phyloP scores from a whole-genome alignment of 2,329 filamentous ascomycete genomes.

The Diaporthe amygdali region DNA sequence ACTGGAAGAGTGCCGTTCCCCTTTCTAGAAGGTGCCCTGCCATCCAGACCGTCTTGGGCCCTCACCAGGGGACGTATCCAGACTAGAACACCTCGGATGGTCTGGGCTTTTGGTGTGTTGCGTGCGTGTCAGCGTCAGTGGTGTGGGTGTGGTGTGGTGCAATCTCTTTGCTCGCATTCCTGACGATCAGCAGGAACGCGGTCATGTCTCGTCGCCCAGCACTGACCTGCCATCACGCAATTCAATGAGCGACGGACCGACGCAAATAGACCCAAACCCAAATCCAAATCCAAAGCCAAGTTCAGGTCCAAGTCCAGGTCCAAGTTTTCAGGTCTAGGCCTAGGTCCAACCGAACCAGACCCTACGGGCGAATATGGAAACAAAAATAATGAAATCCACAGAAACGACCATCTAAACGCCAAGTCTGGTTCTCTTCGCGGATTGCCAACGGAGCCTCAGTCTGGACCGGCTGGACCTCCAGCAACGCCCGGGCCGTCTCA shows the following conservation, averaged over 20 bases:
- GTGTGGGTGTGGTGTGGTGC: not conserved
- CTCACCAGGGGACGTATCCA: too few species aligned
- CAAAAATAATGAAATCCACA: too few species aligned
- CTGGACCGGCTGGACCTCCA: not conserved
- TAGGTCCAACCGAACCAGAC: conserved; percentile 1
- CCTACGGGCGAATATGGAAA: not conserved
- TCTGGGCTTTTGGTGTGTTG: too few species aligned
- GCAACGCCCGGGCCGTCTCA: not conserved
- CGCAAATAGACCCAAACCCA: not conserved
- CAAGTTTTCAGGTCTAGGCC: not conserved
- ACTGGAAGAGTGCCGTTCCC: not conserved
- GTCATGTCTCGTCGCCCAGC: conserved; percentile 11
- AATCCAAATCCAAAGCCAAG: not conserved
- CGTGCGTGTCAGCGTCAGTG: not conserved
- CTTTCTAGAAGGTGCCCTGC: not conserved
- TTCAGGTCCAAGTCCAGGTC: not conserved
- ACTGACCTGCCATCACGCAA: conserved; percentile 11
- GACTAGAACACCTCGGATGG: not conserved
- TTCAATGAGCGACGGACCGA: too few species aligned
- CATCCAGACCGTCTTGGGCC: not conserved
- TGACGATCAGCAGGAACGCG: conserved; percentile 5
- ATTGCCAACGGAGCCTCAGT: not conserved
- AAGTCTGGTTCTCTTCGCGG: not conserved
- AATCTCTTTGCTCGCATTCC: conserved; percentile 8
- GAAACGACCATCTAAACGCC: too few species aligned